Evolutionary conservation across 2,329 filamentous ascomycete genomes (phyloP), one percentile per base, ranked within the genome.

Genomic region (Aureobasidium zeae): DNA sequence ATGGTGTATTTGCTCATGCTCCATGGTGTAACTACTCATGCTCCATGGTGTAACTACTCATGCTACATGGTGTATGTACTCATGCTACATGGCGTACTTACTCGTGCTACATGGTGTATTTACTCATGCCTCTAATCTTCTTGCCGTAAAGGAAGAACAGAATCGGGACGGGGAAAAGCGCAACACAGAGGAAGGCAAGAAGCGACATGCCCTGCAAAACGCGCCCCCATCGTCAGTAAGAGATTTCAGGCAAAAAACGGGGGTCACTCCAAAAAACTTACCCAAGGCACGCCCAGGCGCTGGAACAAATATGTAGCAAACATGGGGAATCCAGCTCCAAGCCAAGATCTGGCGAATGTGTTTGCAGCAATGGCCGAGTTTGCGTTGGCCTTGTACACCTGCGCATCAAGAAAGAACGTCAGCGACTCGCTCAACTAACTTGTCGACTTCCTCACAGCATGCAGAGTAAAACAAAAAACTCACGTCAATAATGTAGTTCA

Each of bases 401-500:
- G 33, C 12, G 5, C n/a, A 12, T 12, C 8, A n/a, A n/a, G n/a
- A n/a, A n/a, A n/a, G n/a, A n/a, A n/a, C n/a, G n/a, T n/a, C n/a
- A n/a, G n/a, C n/a, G n/a, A n/a, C n/a, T n/a, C n/a, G n/a, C n/a
- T n/a, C n/a, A n/a, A n/a, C n/a, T 54, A 55, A 44, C 63, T 57
- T 4, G 57, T 58, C 1, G 63, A 53, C 44, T 63, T 62, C 22
- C 57, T 65, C 19, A 65, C 54, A 15, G 60, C 58, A 43, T 63
- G 61, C 53, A 65, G 56, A 3, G 6, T 29, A 10, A 29, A 9
- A 3, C 20, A 12, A n/a, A n/a, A n/a, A 9, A 35, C 33, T 35
- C 12, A 35, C 71, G 77, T 58, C 74, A 70, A 51, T 78, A 45
- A 59, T 56, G 32, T 58, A 65, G 47, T 64, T 63, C 36, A 60